Conservation (phyloP, 768 basidiomycete genomes). For the Trametes elegans region DNA sequence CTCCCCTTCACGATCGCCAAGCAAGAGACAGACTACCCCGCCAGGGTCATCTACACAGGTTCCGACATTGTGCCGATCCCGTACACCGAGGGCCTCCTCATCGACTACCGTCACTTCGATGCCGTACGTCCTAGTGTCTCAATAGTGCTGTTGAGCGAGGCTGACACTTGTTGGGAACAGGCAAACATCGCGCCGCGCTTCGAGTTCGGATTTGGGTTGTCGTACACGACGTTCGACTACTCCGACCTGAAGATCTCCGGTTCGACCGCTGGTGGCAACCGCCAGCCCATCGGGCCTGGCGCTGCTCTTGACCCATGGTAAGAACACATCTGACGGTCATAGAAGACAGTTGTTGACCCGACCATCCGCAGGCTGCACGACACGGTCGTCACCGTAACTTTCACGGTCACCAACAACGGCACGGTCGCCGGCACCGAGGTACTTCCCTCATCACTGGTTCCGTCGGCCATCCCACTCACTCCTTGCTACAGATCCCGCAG, state of each 20-base stretch:
- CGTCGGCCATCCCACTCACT: no score
- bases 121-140: conserved; percentile 16
- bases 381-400: conserved; percentile 31
- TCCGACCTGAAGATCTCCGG: conserved; percentile 47
- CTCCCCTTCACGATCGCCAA: conserved; percentile 78
- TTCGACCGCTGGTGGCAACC: conserved; percentile 29
- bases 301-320: conserved; percentile 22
- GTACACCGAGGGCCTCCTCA: conserved; percentile 54
- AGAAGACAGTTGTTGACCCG: not conserved
- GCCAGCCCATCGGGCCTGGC: conserved; percentile 13
- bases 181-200: conserved; percentile 72
- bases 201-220: conserved; percentile 87
- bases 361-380: conserved; percentile 28
- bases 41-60: conserved; percentile 34
- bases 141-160: no score
- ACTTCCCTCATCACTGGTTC: no score
- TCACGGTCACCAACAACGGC: conserved; percentile 38
- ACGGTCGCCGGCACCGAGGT: conserved; percentile 32
- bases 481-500: conserved; percentile 69
- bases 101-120: conserved; percentile 41
- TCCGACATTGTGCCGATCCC: conserved; percentile 45
- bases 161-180: conserved; percentile 27
- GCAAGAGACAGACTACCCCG: conserved; percentile 47
- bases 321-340: conserved; percentile 24
- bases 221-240: conserved; percentile 80